These are phyloP conservation scores for Dalbergia cochinchinensis DNA, from an alignment of 306 rosid genomes.

Conservation along the genomic window DNA sequence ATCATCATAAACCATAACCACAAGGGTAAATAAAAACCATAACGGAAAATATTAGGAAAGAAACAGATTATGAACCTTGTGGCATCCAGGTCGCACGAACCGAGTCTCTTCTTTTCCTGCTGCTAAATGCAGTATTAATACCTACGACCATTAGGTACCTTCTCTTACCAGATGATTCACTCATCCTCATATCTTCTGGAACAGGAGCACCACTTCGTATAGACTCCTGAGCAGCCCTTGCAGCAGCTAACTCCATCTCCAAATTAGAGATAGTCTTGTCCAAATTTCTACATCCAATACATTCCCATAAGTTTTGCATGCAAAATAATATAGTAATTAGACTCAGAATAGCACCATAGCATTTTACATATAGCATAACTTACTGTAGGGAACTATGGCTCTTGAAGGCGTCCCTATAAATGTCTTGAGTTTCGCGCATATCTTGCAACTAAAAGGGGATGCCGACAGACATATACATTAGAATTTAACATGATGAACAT, in stretches of 20 bases:
- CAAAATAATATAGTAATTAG: constrained; percentile 12
- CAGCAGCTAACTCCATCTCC: constrained; percentile 96
- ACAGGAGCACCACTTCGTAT: constrained; percentile 74
- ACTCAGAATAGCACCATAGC: constrained; percentile 23
- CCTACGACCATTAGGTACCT: constrained; percentile 92
- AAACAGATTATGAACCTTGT: constrained; percentile 69
- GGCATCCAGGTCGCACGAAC: constrained; percentile 98
- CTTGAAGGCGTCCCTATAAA: constrained; percentile 67
- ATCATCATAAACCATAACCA: constrained; percentile 46
- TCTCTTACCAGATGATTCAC: constrained; percentile 65
- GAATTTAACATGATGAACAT: constrained; percentile 31
- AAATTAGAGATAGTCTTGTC: constrained; percentile 92
- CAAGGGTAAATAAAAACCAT: constrained; percentile 10
- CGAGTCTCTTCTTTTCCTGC: constrained; percentile 97
- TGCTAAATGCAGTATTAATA: constrained; percentile 96
- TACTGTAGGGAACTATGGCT: constrained; percentile 83
- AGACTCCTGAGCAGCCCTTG: constrained; percentile 87
- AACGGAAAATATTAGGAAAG: constrained; percentile 9
- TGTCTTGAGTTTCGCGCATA: constrained; percentile 66
- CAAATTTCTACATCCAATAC: constrained; percentile 62
- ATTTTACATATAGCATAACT: constrained; percentile 43
- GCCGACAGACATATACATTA: constrained; percentile 37
- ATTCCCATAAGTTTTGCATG: constrained; percentile 4
- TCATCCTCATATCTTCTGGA: constrained; percentile 58
- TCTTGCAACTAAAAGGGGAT: constrained; percentile 67